phyloP scores from a whole-genome alignment of 2,329 filamentous ascomycete species.

The Exophiala sp. region DNA sequence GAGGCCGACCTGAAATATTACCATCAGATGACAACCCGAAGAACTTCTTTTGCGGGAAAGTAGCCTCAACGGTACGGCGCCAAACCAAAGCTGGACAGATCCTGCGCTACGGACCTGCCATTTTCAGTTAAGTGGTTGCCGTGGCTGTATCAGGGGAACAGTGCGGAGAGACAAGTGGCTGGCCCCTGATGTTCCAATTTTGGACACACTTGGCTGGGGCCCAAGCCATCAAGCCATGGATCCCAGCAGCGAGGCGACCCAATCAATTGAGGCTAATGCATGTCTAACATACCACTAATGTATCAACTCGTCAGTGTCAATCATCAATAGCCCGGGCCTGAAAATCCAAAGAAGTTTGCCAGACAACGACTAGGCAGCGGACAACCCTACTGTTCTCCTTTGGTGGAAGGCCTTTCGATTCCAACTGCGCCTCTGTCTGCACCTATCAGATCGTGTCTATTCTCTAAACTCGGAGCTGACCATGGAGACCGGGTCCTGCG shows the following conservation, averaged over 20 bases:
- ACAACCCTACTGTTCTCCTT: conserved; percentile 1
- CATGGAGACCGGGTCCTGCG: neutral
- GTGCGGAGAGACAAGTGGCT: conserved; percentile 11
- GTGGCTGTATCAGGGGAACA: conserved; percentile 24
- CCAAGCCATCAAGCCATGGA: neutral
- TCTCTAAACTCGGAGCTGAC: neutral
- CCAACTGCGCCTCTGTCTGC: conserved; percentile 15
- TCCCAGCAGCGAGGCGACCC: conserved; percentile 4
- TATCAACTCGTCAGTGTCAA: conserved; percentile 10
- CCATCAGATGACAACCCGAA: neutral
- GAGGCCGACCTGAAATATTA: neutral
- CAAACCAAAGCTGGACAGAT: neutral
- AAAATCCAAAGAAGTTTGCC: conserved; percentile 1
- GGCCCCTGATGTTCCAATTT: conserved; percentile 15
- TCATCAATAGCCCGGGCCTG: neutral
- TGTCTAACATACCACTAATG: conserved; percentile 11
- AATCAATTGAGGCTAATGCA: conserved; percentile 3
- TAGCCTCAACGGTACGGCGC: neutral
- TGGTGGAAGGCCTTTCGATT: neutral
- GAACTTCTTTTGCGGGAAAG: neutral
- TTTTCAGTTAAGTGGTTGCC: conserved; percentile 15
- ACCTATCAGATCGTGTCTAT: conserved; percentile 9
- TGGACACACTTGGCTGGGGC: neutral
- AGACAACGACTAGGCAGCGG: conserved; percentile 11
- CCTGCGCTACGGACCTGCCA: conserved; percentile 23